Base-by-base conservation (phyloP, 2,329 filamentous ascomycete species). In the Aspergillus viridinutans region DNA sequence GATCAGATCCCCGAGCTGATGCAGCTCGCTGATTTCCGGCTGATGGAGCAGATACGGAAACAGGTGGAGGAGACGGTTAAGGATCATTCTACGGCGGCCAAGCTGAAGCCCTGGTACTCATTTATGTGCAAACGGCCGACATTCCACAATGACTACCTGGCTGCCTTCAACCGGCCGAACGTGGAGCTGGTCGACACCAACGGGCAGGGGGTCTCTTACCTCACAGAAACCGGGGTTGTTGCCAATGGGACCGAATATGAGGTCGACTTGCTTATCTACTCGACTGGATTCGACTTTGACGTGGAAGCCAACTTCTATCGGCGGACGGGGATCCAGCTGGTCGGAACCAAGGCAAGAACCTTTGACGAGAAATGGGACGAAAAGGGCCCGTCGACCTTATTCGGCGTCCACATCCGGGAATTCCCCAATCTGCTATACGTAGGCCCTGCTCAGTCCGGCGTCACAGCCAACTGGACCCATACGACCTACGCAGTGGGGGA, bases 61-160 rank as follows among this genome's bases (percentile, higher is more conserved):
- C 77, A 81, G 2, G 73, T 80, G 6, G 78, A 81, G 21, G 63
- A 72, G 0, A 67, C 81, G 21, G 83, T 87, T 21, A 69, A 79
- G 40, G 79, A 87, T 61, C 69, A 69, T 10, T 69, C 68, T 1
- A 83, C 79, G 0, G 84, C 85, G 0, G 75, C 76, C 35, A 76
- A 71, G 3, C 75, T 87, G 9, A 83, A 85, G 64, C 75, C 83
- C 0, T 86, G 82, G 81, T 88, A 87, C 64, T 78, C 82, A 0
- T 69, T 71, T 0, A 85, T 81, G 78, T 88, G 85, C 74, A 88
- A 88, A 68, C 79, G 85, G 0, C 84, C 85, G 0, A 80, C 76
- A 42, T 87, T 86, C 70, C 83, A 83, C 69, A 83, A 87, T 64
- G 76, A 79, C 8, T 69, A 65, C 29, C 77, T 87, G 0, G 65